Percentiles rank a stretch among this genome's conserved stretches.
These are phyloP conservation scores for Heliamphora pulchella DNA, from an alignment of 179 eudicot genomes.

Conservation along the genomic window DNA sequence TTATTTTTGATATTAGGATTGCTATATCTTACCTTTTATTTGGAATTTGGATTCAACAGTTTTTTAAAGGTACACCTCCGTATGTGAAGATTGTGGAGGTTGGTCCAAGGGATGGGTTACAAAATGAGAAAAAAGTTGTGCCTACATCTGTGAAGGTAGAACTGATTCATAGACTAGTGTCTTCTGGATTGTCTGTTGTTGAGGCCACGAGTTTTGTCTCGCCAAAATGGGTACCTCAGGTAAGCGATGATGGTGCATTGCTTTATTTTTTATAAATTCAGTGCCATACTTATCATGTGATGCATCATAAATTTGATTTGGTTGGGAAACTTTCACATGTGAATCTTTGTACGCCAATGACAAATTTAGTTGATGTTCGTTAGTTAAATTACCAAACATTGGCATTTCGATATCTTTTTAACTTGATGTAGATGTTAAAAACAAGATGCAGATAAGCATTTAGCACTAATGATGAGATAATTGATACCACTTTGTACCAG, in stretches of 20 bases:
- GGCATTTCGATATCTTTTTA: not conserved
- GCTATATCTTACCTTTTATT: not conserved
- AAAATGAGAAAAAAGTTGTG: constrained; percentile 81
- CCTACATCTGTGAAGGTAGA: constrained; percentile 74
- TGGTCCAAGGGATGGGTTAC: constrained; percentile 95
- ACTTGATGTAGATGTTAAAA: not conserved
- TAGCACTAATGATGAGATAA: not conserved
- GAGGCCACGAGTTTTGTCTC: constrained; percentile 99
- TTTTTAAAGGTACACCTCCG: constrained; percentile 47
- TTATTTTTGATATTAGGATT: not conserved
- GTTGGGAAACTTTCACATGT: not conserved
- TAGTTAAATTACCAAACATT: not conserved
- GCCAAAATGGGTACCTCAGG: constrained; percentile 99
- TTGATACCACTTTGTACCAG: not conserved
- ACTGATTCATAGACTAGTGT: constrained; percentile 60
- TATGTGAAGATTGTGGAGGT: constrained; percentile 93
- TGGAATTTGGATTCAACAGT: constrained; percentile 27
- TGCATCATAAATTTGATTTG: not conserved
- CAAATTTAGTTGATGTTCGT: not conserved
- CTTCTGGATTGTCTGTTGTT: constrained; percentile 81
- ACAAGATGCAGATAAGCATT: not conserved
- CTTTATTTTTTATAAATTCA: not conserved
- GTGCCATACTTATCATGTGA: not conserved
- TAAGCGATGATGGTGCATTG: constrained; percentile 19
- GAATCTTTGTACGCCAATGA: not conserved